Evolutionary conservation across 257 asterid species (phyloP).

Genomic region (Solanum chaucha): DNA sequence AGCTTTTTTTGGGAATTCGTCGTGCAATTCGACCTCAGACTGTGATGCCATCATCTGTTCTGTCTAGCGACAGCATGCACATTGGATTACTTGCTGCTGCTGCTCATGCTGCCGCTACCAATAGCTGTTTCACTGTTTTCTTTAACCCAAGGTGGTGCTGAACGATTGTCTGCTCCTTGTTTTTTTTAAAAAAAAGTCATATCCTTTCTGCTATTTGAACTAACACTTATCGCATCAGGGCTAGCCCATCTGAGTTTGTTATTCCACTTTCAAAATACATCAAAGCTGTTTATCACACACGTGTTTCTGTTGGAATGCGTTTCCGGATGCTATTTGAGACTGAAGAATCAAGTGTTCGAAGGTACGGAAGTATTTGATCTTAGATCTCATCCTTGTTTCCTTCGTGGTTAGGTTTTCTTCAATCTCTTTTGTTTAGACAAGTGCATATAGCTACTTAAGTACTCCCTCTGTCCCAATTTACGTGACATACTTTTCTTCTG

Average conservation of each 20-base stretch:
- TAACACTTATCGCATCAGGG: conserved; percentile 43
- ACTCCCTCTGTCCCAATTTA: neutral
- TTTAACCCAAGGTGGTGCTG: conserved; percentile 66
- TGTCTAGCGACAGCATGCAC: conserved; percentile 98
- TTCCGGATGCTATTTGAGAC: conserved; percentile 96
- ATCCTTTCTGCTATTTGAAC: neutral
- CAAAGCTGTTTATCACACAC: conserved; percentile 90
- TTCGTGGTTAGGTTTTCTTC: neutral
- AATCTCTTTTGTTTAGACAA: neutral
- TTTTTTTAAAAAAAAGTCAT: neutral
- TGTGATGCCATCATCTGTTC: conserved; percentile 98
- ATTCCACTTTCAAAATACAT: conserved; percentile 83
- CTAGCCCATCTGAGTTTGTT: conserved; percentile 94
- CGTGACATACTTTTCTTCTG: neutral
- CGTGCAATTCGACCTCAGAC: conserved; percentile 95
- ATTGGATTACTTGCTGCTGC: conserved; percentile 98
- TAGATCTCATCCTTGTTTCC: neutral
- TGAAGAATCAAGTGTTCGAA: conserved; percentile 98
- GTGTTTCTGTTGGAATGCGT: conserved; percentile 96
- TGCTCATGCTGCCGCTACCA: conserved; percentile 98
- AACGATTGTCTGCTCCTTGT: neutral
- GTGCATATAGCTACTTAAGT: neutral
- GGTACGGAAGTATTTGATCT: conserved; percentile 25
- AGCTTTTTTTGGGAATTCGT: conserved; percentile 93
- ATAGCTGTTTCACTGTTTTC: conserved; percentile 95